Percentiles rank a stretch among this genome's conserved stretches.
phyloP scores from a whole-genome alignment of 352 stramenopile species.

The Elongisporangium anandrum region DNA sequence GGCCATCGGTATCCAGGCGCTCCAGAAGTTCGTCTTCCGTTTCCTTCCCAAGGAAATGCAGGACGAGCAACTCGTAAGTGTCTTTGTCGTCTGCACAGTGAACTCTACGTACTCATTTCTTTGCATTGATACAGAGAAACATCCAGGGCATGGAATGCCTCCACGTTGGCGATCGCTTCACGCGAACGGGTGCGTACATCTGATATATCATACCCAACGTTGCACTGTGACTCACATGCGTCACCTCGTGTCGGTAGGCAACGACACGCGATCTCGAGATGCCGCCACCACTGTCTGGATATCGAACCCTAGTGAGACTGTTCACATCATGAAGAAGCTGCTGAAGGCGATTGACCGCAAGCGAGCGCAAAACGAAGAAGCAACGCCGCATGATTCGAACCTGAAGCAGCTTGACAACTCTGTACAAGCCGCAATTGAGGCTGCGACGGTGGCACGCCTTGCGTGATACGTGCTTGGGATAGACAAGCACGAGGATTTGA shows the following conservation, averaged over 20 bases:
- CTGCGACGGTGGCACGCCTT: slow-evolving; percentile 30
- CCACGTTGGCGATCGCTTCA: slow-evolving; percentile 94
- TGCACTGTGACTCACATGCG: not conserved
- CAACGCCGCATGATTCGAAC: slow-evolving; percentile 6
- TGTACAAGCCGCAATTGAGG: slow-evolving; percentile 63
- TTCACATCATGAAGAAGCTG: slow-evolving; percentile 93
- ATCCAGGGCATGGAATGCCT: slow-evolving; percentile 87
- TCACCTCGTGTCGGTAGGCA: slow-evolving; percentile 67
- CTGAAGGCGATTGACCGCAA: slow-evolving; percentile 59
- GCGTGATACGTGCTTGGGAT: not conserved
- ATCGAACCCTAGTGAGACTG: slow-evolving; percentile 92
- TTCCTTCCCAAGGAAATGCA: slow-evolving; percentile 76
- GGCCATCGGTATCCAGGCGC: slow-evolving; percentile 88
- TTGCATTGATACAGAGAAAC: slow-evolving; percentile 20
- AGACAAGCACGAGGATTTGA: slow-evolving; percentile 3
- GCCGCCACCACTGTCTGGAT: slow-evolving; percentile 94
- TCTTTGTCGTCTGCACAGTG: not conserved
- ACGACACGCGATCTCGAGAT: slow-evolving; percentile 92
- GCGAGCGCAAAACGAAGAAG: slow-evolving; percentile 19
- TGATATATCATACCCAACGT: slow-evolving; percentile 1
- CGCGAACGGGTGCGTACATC: slow-evolving; percentile 24
- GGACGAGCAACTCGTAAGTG: slow-evolving; percentile 50
- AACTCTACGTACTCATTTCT: slow-evolving; percentile 21
- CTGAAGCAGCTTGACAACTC: slow-evolving; percentile 40
- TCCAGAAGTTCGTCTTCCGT: slow-evolving; percentile 84